Evolutionary conservation across 2,329 filamentous ascomycete species (phyloP).

Genomic region (Microdochium bolleyi): DNA sequence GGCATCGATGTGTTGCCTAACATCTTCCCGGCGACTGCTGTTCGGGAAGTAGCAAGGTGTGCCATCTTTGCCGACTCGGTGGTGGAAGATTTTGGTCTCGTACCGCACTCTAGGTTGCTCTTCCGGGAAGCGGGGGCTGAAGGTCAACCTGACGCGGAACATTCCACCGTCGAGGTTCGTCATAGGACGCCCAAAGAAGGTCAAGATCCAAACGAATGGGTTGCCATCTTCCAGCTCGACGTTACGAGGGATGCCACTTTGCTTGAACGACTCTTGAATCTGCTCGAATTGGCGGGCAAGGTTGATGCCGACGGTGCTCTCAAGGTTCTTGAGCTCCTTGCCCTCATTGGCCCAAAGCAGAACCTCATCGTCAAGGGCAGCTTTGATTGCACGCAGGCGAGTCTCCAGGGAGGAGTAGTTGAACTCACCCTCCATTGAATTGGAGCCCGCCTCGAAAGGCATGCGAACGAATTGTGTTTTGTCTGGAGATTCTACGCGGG

Average conservation of each 20-base stretch:
- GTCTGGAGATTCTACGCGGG: conserved; percentile 54
- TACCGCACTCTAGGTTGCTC: conserved; percentile 81
- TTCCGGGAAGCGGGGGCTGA: conserved; percentile 80
- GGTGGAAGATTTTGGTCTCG: conserved; percentile 78
- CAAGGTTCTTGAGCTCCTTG: conserved; percentile 49
- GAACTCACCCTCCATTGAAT: conserved; percentile 81
- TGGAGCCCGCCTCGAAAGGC: conserved; percentile 75
- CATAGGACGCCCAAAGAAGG: conserved; percentile 87
- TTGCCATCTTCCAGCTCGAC: conserved; percentile 72
- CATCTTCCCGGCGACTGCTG: conserved; percentile 57
- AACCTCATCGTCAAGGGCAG: conserved; percentile 64
- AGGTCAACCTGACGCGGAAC: conserved; percentile 69
- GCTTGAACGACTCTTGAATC: conserved; percentile 66
- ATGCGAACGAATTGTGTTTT: conserved; percentile 64
- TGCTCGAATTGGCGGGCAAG: conserved; percentile 81
- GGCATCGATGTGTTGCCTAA: conserved; percentile 74
- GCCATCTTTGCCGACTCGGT: conserved; percentile 73
- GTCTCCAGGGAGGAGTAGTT: conserved; percentile 67
- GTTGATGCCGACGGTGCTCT: conserved; percentile 71
- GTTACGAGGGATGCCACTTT: conserved; percentile 63
- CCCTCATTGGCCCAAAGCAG: conserved; percentile 66
- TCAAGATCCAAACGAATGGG: conserved; percentile 82
- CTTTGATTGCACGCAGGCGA: conserved; percentile 62
- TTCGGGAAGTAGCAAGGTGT: conserved; percentile 74
- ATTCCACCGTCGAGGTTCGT: conserved; percentile 89